Conservation (phyloP, 768 basidiomycete species). For the Auriscalpium vulgare region DNA sequence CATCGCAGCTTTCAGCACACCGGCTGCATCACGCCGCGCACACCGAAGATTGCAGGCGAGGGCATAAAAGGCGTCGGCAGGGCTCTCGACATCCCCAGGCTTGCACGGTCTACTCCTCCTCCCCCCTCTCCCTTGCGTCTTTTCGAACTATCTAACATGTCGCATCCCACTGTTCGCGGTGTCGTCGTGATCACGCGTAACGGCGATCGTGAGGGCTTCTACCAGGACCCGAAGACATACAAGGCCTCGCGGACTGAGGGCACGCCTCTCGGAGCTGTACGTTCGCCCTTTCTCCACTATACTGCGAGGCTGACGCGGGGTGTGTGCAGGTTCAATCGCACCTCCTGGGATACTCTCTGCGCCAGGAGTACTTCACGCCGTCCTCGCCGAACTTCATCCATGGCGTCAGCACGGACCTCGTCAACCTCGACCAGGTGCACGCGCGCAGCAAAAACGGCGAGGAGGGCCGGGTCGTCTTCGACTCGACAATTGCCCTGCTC, state of each 20-base stretch:
- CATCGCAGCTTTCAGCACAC: background rate
- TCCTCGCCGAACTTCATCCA: slow-evolving; percentile 63
- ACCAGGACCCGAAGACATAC: slow-evolving; percentile 68
- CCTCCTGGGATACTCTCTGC: slow-evolving; percentile 53
- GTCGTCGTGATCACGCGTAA: slow-evolving; percentile 74
- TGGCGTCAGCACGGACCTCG: slow-evolving; percentile 58
- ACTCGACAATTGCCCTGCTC: slow-evolving; percentile 76
- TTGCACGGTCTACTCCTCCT: slow-evolving; percentile 11
- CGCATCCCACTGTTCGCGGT: slow-evolving; percentile 55
- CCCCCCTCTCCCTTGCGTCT: slow-evolving; percentile 1
- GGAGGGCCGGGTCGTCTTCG: slow-evolving; percentile 81
- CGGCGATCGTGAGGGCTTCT: slow-evolving; percentile 62
- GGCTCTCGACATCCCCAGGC: slow-evolving; percentile 7
- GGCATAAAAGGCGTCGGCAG: slow-evolving; percentile 3
- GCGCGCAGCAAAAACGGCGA: slow-evolving; percentile 77
- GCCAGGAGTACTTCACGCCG: slow-evolving; percentile 57
- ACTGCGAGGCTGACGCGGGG: background rate
- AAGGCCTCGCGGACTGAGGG: slow-evolving; percentile 54
- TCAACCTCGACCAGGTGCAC: slow-evolving; percentile 65
- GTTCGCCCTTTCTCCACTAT: slow-evolving; percentile 11
- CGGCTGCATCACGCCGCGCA: background rate
- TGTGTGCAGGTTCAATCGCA: slow-evolving; percentile 52
- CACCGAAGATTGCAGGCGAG: background rate
- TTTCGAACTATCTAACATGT: slow-evolving; percentile 19
- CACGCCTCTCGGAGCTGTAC: slow-evolving; percentile 69